Percentiles rank a stretch among this genome's conserved stretches.
Conservation (phyloP, 2,329 filamentous ascomycete genomes). For the Xylariales sp. region DNA sequence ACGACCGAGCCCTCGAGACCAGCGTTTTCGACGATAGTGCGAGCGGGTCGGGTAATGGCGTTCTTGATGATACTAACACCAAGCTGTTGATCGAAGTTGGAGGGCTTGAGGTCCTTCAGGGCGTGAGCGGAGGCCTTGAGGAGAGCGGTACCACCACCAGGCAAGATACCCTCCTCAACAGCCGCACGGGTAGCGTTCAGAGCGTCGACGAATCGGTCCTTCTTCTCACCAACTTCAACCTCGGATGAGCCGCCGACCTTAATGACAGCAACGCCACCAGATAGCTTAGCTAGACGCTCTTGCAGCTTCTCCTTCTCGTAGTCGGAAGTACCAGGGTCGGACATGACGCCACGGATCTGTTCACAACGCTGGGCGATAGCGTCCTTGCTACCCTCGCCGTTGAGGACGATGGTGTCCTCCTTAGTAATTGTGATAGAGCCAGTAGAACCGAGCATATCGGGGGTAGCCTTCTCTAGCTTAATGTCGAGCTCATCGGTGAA, state of each 20-base stretch:
- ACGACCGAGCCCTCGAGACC: slow-evolving; percentile 95
- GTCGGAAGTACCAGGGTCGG: slow-evolving; percentile 92
- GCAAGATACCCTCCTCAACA: slow-evolving; percentile 98
- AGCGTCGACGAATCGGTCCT: slow-evolving; percentile 98
- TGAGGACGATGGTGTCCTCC: slow-evolving; percentile 98
- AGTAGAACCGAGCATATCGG: slow-evolving; percentile 95
- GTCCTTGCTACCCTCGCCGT: slow-evolving; percentile 96
- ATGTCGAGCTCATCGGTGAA: slow-evolving; percentile 98
- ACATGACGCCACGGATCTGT: slow-evolving; percentile 98
- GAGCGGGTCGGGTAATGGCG: slow-evolving; percentile 94
- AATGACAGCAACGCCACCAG: slow-evolving; percentile 98
- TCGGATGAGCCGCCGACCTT: slow-evolving; percentile 98
- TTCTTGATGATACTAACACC: slow-evolving; percentile 98
- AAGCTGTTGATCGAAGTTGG: slow-evolving; percentile 99
- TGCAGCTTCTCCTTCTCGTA: slow-evolving; percentile 99
- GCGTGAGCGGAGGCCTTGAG: slow-evolving; percentile 96
- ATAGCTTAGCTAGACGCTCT: slow-evolving; percentile 99
- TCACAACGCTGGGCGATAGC: slow-evolving; percentile 93
- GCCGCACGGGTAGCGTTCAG: slow-evolving; percentile 97
- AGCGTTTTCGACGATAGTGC: slow-evolving; percentile 97
- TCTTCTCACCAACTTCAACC: slow-evolving; percentile 99
- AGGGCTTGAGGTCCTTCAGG: slow-evolving; percentile 81
- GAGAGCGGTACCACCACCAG: slow-evolving; percentile 96
- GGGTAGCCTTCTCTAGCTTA: slow-evolving; percentile 98
- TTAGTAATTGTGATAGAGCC: slow-evolving; percentile 99